Conservation (phyloP, 306 rosid species). For the Quercus aquifolioides region DNA sequence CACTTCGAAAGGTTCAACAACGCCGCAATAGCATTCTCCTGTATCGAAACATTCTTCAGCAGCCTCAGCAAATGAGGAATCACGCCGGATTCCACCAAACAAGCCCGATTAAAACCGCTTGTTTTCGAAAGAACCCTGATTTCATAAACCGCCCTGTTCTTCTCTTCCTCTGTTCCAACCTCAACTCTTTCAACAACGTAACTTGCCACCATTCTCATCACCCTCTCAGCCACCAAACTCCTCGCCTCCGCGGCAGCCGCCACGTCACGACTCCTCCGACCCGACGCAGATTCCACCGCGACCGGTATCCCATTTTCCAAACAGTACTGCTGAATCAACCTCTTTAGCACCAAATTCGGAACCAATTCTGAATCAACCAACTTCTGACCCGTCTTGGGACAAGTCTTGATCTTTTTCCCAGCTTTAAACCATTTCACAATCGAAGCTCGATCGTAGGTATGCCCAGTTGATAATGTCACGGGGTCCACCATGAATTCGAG, state of each 20-base stretch:
- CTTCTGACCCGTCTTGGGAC: constrained; percentile 79
- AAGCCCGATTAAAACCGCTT: constrained; percentile 65
- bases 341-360: constrained; percentile 55
- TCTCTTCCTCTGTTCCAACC: constrained; percentile 30
- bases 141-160: constrained; percentile 57
- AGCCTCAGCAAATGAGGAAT: constrained; percentile 48
- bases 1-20: constrained; percentile 74
- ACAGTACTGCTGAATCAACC: constrained; percentile 56
- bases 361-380: constrained; percentile 48
- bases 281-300: constrained; percentile 7
- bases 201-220: constrained; percentile 39
- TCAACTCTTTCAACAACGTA: constrained; percentile 34
- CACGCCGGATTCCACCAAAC: constrained; percentile 64
- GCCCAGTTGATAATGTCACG: constrained; percentile 75
- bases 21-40: constrained; percentile 73
- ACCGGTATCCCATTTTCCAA: constrained; percentile 36
- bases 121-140: constrained; percentile 65
- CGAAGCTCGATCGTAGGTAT: constrained; percentile 81
- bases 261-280: constrained; percentile 35
- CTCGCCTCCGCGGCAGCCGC: constrained; percentile 27
- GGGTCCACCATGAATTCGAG: constrained; percentile 83
- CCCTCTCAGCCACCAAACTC: constrained; percentile 50
- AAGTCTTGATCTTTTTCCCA: constrained; percentile 39
- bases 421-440: constrained; percentile 71
- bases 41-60: constrained; percentile 29